phyloP scores from a whole-genome alignment of 192 early-diverging fungal species.

The Backusella psychrophila region DNA sequence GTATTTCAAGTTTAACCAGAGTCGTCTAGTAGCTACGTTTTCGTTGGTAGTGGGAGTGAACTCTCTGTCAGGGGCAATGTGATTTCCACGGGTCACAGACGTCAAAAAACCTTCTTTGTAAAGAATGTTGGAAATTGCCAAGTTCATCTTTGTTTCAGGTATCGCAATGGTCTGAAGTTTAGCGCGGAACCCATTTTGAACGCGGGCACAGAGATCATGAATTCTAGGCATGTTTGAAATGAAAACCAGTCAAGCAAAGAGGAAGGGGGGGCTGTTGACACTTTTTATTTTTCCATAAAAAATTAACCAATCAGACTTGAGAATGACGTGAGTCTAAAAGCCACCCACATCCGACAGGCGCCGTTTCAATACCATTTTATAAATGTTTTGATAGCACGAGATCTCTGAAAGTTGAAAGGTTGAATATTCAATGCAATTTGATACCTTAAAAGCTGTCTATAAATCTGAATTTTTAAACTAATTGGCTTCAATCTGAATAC shows the following conservation, averaged over 20 bases:
- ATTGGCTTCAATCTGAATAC: too few species aligned
- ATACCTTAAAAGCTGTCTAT: too few species aligned
- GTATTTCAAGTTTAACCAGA: slow-evolving; percentile 98
- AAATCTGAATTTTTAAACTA: too few species aligned
- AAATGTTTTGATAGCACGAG: not conserved
- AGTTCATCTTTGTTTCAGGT: slow-evolving; percentile 86
- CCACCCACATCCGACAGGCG: not conserved
- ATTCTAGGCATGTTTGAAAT: slow-evolving; percentile 65
- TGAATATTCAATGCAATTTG: too few species aligned
- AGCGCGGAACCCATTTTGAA: slow-evolving; percentile 91
- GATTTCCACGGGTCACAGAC: slow-evolving; percentile 74
- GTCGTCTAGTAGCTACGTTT: slow-evolving; percentile 77
- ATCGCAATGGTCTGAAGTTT: slow-evolving; percentile 79
- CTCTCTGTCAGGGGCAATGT: slow-evolving; percentile 67
- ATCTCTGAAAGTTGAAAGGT: too few species aligned
- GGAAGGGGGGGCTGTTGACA: not conserved
- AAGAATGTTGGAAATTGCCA: slow-evolving; percentile 80
- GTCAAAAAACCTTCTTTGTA: slow-evolving; percentile 91
- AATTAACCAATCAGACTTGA: not conserved
- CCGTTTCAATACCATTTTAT: not conserved
- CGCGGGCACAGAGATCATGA: slow-evolving; percentile 82
- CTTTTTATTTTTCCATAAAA: slow-evolving; percentile 1
- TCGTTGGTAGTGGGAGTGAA: slow-evolving; percentile 76
- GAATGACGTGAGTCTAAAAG: slow-evolving; percentile 6
- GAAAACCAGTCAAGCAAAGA: not conserved